Conservation (phyloP, 495 filamentous ascomycete genomes). For the Daldinia bambusicola region DNA sequence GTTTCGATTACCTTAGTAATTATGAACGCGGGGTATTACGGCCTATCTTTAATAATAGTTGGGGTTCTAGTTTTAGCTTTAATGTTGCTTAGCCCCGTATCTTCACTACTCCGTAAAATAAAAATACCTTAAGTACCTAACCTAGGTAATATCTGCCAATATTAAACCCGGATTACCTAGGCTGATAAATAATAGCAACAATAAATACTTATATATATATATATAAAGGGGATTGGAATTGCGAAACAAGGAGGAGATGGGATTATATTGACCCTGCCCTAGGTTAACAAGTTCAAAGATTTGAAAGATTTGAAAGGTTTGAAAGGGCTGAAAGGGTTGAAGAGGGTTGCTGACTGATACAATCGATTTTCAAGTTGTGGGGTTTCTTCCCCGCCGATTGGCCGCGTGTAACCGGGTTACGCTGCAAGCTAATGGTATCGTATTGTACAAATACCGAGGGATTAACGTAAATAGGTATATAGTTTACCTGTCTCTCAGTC, state of each 20-base stretch:
- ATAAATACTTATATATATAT: too few species aligned
- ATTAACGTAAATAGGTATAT: not conserved
- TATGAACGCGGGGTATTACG: not conserved
- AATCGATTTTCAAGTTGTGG: slow-evolving; percentile 7
- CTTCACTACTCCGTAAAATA: too few species aligned
- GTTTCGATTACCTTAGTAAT: too few species aligned
- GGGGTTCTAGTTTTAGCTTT: not conserved
- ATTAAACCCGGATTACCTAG: not conserved
- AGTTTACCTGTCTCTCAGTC: too few species aligned
- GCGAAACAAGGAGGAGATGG: not conserved
- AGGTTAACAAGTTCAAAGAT: not conserved
- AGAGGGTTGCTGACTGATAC: slow-evolving; percentile 10
- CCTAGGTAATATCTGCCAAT: not conserved
- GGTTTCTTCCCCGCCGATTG: slow-evolving; percentile 35
- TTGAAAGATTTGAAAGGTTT: too few species aligned
- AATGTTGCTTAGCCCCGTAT: not conserved
- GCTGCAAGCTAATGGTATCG: slow-evolving; percentile 3
- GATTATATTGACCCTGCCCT: slow-evolving; percentile 4
- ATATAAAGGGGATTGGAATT: not conserved
- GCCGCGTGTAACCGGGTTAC: slow-evolving; percentile 34
- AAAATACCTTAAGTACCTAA: too few species aligned
- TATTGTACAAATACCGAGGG: not conserved
- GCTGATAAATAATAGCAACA: too few species aligned
- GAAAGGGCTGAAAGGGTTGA: too few species aligned
- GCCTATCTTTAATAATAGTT: not conserved